Conservation (phyloP, 2,329 filamentous ascomycete species). For the Clarireedia homoeocarpa region DNA sequence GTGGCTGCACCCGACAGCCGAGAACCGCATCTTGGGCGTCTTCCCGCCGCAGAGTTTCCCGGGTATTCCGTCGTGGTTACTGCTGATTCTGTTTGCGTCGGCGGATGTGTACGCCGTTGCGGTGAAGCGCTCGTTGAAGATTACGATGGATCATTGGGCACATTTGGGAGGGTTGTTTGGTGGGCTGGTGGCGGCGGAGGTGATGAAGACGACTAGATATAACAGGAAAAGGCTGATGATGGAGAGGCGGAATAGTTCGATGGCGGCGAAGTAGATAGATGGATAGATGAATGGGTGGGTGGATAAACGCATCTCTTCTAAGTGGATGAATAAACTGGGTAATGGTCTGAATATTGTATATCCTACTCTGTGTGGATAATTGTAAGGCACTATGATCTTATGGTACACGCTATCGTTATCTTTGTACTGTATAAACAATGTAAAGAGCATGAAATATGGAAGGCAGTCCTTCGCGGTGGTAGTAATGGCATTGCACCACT, state of each 20-base stretch:
- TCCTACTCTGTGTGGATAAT: too few relatives aligned
- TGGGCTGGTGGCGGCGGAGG: slow-evolving; percentile 24
- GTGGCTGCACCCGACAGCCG: slow-evolving; percentile 48
- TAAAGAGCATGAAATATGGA: too few relatives aligned
- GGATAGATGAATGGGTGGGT: neutral
- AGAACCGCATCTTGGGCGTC: slow-evolving; percentile 46
- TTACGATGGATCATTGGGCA: slow-evolving; percentile 31
- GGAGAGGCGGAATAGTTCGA: slow-evolving; percentile 8
- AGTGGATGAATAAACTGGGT: too few relatives aligned
- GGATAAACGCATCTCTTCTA: neutral
- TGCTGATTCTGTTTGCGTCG: slow-evolving; percentile 45
- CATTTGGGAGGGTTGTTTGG: slow-evolving; percentile 32
- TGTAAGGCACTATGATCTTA: too few relatives aligned
- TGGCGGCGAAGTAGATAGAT: neutral
- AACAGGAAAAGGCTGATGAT: slow-evolving; percentile 19
- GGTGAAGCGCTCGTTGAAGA: neutral
- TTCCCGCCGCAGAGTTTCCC: slow-evolving; percentile 45
- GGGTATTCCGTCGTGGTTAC: slow-evolving; percentile 46
- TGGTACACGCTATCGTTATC: too few relatives aligned
- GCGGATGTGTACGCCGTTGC: slow-evolving; percentile 36
- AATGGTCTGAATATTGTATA: too few relatives aligned
- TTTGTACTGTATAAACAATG: too few relatives aligned
- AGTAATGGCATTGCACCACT: too few relatives aligned
- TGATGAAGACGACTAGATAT: slow-evolving; percentile 20
- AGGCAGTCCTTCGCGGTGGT: too few relatives aligned